Evolutionary conservation across 2,329 filamentous ascomycete genomes (phyloP), one percentile per base, ranked within the genome.

Genomic region (Microcyclospora tardicrescens): DNA sequence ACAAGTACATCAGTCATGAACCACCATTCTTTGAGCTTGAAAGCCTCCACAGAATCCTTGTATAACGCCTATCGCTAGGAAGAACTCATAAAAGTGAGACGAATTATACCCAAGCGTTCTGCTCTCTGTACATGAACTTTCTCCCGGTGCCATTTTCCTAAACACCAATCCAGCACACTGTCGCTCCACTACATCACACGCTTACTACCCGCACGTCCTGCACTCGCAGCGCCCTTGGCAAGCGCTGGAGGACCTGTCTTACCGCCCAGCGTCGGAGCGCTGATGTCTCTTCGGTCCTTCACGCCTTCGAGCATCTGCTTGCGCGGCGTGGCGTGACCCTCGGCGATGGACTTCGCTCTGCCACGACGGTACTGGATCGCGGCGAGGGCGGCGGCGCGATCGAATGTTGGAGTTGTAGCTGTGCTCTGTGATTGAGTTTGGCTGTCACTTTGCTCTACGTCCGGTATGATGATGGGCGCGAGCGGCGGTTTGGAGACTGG

Each of bases 311-410:
- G 56, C 67, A 73, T 72, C 57, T 72, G 69, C 59, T 72, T 75
- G 44, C 67, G 64, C 9, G 76, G 76, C 31, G 79, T 81, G 43
- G 70, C 64, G 5, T 74, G 70, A 2, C 74, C 75, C 37, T 75
- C 69, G 4, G 77, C 76, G 41, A 80, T 73, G 56, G 79, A 84
- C 48, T 76, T 71, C 40, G 82, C 80, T 34, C 83, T 67, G 6
- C 80, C 81, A 38, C 83, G 66, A 19, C 83, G 69, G 61, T 84
- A 78, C 38, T 77, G 71, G 48, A 89, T 87, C 56, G 79, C 76
- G 39, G 79, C 79, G 12, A 89, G 69, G 3, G 82, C 82, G 58
- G 85, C 71, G 57, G 85, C 83, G 38, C 83, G 71, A 39, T 69
- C 66, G 39, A 70, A 57, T 8, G 45, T 45, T 5, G 47, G 46